Evolutionary conservation across 2,329 filamentous ascomycete species (phyloP).

Genomic region (Colletotrichum somersetense): DNA sequence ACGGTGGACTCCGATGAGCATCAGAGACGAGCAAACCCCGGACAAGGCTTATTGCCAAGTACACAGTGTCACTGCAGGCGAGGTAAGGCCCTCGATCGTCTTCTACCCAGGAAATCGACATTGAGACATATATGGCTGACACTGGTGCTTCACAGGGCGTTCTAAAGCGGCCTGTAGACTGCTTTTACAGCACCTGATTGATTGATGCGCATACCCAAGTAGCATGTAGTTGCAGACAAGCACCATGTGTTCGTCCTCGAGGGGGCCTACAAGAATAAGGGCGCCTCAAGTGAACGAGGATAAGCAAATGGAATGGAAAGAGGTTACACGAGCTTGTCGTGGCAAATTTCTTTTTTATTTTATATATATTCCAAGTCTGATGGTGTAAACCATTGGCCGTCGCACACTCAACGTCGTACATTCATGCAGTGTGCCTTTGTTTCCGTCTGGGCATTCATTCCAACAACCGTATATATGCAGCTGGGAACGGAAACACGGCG

Average conservation of each 20-base stretch:
- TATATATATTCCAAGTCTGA: neutral
- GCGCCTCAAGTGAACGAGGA: no score
- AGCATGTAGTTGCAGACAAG: neutral
- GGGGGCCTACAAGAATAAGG: neutral
- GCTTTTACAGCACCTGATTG: neutral
- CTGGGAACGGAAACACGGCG: neutral
- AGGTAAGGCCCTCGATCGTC: neutral
- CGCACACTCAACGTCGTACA: no score
- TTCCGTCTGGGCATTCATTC: no score
- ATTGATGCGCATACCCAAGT: neutral
- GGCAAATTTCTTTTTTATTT: no score
- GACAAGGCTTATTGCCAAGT: conserved; percentile 6
- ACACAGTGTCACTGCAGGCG: neutral
- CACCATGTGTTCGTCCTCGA: neutral
- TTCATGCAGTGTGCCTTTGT: neutral
- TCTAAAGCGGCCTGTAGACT: neutral
- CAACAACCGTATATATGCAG: neutral
- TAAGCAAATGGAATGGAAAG: neutral
- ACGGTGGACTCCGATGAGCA: neutral
- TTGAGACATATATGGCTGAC: neutral
- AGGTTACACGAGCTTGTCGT: neutral
- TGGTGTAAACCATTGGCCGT: no score
- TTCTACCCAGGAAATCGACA: accelerated
- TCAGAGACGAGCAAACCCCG: conserved; percentile 46
- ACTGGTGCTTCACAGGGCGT: neutral